These are phyloP conservation scores for Skeletonema potamos DNA, from an alignment of 108 stramenopile species.

Conservation along the genomic window DNA sequence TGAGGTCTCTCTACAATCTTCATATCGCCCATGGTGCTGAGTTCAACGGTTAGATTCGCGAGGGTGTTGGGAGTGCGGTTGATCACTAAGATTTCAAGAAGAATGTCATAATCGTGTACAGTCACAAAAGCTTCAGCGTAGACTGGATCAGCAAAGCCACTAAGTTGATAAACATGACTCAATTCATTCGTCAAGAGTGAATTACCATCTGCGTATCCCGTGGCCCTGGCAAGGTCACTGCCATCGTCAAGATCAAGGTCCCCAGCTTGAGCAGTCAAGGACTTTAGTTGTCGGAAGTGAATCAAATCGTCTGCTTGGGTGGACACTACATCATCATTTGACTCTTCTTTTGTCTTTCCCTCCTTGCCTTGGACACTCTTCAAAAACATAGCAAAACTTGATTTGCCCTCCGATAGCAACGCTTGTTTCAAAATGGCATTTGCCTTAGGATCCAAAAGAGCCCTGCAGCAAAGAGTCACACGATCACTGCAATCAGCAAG, in stretches of 20 bases:
- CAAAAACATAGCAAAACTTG: constrained; percentile 69
- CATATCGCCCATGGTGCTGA: constrained; percentile 98
- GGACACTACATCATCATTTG: constrained; percentile 50
- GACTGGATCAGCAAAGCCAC: constrained; percentile 98
- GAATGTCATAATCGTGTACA: constrained; percentile 99
- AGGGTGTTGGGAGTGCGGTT: constrained; percentile 97
- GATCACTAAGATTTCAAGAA: constrained; percentile 96
- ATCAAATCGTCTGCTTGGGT: constrained; percentile 97
- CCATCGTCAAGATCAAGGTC: constrained; percentile 99
- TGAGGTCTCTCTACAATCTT: constrained; percentile 99
- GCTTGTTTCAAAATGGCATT: constrained; percentile 65
- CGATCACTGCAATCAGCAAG: constrained; percentile 92
- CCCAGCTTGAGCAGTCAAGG: constrained; percentile 76
- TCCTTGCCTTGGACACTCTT: constrained; percentile 79
- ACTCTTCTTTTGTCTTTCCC: constrained; percentile 55
- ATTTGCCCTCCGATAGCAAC: constrained; percentile 77
- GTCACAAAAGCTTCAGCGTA: constrained; percentile 98
- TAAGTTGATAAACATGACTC: constrained; percentile 94
- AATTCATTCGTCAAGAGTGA: constrained; percentile 70
- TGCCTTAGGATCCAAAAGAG: constrained; percentile 89
- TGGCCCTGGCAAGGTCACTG: constrained; percentile 93
- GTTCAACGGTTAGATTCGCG: constrained; percentile 96
- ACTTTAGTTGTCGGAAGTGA: constrained; percentile 97
- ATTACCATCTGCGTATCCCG: constrained; percentile 75
- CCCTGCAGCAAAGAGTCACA: constrained; percentile 81